phyloP scores from a whole-genome alignment of 257 asterid species.

The Linaria vulgaris region DNA sequence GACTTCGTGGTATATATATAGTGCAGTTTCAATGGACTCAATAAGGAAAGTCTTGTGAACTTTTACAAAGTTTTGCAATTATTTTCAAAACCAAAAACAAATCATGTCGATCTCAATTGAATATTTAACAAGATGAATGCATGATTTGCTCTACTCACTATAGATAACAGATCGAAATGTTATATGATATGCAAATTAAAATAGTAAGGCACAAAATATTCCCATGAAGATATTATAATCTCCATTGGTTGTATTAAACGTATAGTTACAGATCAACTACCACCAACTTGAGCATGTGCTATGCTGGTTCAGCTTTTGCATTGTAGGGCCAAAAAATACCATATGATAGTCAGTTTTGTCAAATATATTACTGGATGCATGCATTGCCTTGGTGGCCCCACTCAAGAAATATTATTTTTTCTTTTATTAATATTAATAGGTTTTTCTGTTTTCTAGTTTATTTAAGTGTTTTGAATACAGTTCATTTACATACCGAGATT shows the following conservation, averaged over 20 bases:
- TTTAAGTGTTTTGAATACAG: too few relatives aligned
- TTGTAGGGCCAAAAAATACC: conserved; percentile 46
- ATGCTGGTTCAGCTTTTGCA: conserved; percentile 60
- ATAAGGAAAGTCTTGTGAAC: too few relatives aligned
- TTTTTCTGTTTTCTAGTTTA: background rate
- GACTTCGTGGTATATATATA: too few relatives aligned
- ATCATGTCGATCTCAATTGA: background rate
- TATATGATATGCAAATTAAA: background rate
- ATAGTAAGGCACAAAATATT: background rate
- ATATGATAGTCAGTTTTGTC: conserved; percentile 38
- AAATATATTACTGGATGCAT: conserved; percentile 40
- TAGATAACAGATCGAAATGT: too few relatives aligned
- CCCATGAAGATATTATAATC: background rate
- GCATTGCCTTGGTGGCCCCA: conserved; percentile 40
- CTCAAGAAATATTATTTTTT: background rate
- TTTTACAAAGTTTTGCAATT: too few relatives aligned
- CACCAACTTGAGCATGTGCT: conserved; percentile 73
- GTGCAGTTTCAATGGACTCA: too few relatives aligned
- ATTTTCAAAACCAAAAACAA: too few relatives aligned
- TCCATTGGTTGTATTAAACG: background rate
- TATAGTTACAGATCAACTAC: conserved; percentile 46
- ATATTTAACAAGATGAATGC: too few relatives aligned
- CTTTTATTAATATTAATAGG: background rate
- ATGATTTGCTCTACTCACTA: too few relatives aligned
- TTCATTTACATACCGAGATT: too few relatives aligned